Evolutionary conservation across 306 rosid species (phyloP), one percentile per base, ranked within the genome.

Genomic region (Mimosa pudica): DNA sequence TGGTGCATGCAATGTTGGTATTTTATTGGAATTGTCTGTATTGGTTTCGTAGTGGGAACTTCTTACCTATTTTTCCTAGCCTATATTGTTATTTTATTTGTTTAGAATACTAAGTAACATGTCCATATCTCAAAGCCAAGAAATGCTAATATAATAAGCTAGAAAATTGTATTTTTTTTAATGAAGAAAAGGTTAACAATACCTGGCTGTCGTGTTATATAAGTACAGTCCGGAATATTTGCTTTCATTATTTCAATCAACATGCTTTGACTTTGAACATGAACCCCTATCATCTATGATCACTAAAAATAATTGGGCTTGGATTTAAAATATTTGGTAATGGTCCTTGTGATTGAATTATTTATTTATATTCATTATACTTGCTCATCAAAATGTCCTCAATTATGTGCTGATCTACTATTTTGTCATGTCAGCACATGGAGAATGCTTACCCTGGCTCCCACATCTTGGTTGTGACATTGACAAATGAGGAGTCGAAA

Each of bases 391-490:
- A 75, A 70, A 79, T 87, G 45, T 75, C 62, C 80, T 63, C 38
- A 77, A 24, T 52, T 82, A 81, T 48, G 44, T 81, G 68, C 84
- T 88, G 78, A 85, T 85, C 68, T 80, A 55, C 74, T 81, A 44
- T 69, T 80, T n/a, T 83, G 87, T 89, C 72, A 86, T 38, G 42
- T 70, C 92, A 95, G 98, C 94, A 92, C 93, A 95, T 95, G 98
- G 98, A 95, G 71, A 90, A 88, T 69, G 98, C 98, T 58, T 92
- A 87, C 82, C 97, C 98, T 73, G 98, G 97, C 69, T 95, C 98
- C 83, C 93, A 92, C 80, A 89, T 95, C 77, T 81, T 95, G 76
- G 98, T 95, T 5, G 98, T 95, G 84, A 95, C 98, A n/a, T 77
- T 92, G 89, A 95, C 98, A 0, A 95, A 95, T 81, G 98, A 71